phyloP scores from a whole-genome alignment of 257 asterid genomes.

The Lycium barbarum region DNA sequence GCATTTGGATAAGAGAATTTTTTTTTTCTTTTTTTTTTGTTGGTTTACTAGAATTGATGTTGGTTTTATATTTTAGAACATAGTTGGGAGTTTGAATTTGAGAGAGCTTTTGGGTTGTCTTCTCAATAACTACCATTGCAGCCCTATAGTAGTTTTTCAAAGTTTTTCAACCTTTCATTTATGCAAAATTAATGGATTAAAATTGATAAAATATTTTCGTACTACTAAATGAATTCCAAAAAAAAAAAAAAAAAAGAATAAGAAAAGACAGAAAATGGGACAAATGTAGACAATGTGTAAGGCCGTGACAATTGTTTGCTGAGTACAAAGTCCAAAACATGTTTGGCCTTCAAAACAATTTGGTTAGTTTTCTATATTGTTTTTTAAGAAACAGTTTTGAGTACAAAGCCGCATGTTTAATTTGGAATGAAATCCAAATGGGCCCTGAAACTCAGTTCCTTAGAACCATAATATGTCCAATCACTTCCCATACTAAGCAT shows the following conservation, averaged over 20 bases:
- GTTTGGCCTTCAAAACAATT: neutral
- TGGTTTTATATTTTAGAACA: neutral
- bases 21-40: too few relatives aligned
- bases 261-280: neutral
- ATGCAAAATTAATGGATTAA: neutral
- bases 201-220: neutral
- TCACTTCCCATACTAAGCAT: constrained; percentile 1
- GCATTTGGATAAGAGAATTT: neutral
- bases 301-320: neutral
- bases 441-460: neutral
- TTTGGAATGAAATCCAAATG: neutral
- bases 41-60: neutral
- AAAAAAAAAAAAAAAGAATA: neutral
- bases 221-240: neutral
- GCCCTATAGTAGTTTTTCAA: neutral
- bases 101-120: neutral
- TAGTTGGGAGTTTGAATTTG: neutral
- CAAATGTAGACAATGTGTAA: neutral
- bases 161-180: neutral
- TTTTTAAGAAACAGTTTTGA: neutral
- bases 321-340: constrained; percentile 1
- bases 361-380: constrained; percentile 14
- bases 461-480: constrained; percentile 14
- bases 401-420: neutral
- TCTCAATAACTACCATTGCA: neutral